These are phyloP conservation scores for Lentinula lateritia DNA, from an alignment of 768 basidiomycete species.

Conservation along the genomic window DNA sequence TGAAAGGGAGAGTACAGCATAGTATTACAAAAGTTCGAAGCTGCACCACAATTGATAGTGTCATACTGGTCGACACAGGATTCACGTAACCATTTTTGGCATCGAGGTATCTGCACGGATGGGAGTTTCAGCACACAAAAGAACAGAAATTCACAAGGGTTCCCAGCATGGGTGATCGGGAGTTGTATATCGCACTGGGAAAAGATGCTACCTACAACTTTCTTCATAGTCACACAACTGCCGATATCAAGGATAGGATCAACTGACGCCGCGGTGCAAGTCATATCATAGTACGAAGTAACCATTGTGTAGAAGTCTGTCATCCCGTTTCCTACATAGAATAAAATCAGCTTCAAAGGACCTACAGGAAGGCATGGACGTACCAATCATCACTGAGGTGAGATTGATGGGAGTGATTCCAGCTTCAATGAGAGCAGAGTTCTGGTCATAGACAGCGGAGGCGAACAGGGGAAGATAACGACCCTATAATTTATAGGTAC, in stretches of 20 bases:
- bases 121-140: neutral
- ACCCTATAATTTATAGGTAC: conserved; percentile 22
- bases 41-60: conserved; percentile 59
- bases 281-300: conserved; percentile 29
- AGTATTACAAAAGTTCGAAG: conserved; percentile 58
- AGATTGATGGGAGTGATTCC: conserved; percentile 44
- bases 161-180: neutral
- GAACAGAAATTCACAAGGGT: neutral
- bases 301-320: conserved; percentile 42
- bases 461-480: conserved; percentile 51
- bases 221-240: conserved; percentile 32
- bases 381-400: conserved; percentile 44
- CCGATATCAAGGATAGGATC: conserved; percentile 32
- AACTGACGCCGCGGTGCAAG: conserved; percentile 39
- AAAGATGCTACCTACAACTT: conserved; percentile 23
- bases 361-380: neutral
- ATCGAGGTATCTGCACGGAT: conserved; percentile 53
- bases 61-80: conserved; percentile 67
- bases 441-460: conserved; percentile 51
- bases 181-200: neutral
- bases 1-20: conserved; percentile 42
- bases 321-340: conserved; percentile 39
- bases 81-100: conserved; percentile 49
- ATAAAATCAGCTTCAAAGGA: neutral
- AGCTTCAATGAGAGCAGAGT: conserved; percentile 31